Percentiles rank a stretch among this genome's conserved stretches.
Conservation (phyloP, 352 stramenopile species). For the Pythium folliculosum region DNA sequence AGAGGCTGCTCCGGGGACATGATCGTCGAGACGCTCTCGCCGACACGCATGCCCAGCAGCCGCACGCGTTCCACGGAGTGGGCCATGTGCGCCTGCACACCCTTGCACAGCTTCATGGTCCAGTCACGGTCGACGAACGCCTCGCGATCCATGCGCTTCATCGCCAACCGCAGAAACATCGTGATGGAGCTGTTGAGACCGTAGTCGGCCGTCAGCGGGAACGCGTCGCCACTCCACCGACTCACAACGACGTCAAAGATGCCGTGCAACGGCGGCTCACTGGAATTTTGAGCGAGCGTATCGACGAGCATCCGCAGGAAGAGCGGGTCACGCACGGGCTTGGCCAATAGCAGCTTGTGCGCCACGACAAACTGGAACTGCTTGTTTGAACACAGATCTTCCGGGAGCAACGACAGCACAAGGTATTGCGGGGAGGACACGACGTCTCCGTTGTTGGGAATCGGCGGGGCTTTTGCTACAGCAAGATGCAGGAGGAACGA, state of each 20-base stretch:
- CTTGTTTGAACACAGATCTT: constrained; percentile 36
- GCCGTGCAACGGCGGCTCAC: constrained; percentile 26
- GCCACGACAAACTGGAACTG: constrained; percentile 68
- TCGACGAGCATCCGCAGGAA: constrained; percentile 57
- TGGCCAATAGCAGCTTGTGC: constrained; percentile 63
- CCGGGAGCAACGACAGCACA: constrained; percentile 47
- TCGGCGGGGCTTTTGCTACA: constrained; percentile 8
- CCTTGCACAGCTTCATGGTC: constrained; percentile 68
- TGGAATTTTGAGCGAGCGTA: constrained; percentile 20
- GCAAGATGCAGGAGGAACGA: constrained; percentile 50
- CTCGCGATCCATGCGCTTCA: constrained; percentile 34
- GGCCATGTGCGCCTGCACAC: constrained; percentile 72
- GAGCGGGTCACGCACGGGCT: constrained; percentile 46
- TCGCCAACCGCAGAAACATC: constrained; percentile 70
- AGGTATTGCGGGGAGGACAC: constrained; percentile 45
- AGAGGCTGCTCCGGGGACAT: constrained; percentile 63
- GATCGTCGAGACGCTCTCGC: constrained; percentile 61
- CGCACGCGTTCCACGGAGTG: constrained; percentile 63
- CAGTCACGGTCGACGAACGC: constrained; percentile 45
- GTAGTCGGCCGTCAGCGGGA: constrained; percentile 52
- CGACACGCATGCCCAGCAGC: constrained; percentile 66
- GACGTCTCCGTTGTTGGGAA: neutral
- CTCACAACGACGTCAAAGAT: constrained; percentile 62
- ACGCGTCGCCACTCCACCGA: constrained; percentile 62
- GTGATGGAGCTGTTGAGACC: constrained; percentile 53